phyloP scores from a whole-genome alignment of 495 filamentous ascomycete genomes.

The Aspergillus biplanus region DNA sequence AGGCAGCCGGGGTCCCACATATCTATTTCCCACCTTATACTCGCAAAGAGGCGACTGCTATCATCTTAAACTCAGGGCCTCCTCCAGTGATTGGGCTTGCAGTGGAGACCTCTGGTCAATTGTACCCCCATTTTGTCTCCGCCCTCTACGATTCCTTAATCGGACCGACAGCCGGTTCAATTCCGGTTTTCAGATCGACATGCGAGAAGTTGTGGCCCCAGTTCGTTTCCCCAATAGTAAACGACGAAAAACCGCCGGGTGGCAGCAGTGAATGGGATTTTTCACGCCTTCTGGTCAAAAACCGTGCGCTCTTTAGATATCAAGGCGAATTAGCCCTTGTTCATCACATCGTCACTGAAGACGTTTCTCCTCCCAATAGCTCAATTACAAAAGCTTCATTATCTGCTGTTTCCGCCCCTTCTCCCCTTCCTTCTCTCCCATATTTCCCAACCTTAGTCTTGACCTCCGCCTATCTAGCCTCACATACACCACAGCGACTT shows the following conservation, averaged over 20 bases:
- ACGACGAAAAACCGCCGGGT: conserved; percentile 40
- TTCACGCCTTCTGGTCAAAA: conserved; percentile 74
- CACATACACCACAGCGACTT: conserved; percentile 77
- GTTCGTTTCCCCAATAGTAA: conserved; percentile 60
- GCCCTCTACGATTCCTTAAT: conserved; percentile 46
- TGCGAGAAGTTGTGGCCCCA: conserved; percentile 76
- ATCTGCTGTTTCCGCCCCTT: conserved; percentile 36
- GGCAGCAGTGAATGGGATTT: conserved; percentile 71
- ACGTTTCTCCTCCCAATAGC: conserved; percentile 22
- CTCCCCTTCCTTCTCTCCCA: conserved; percentile 58
- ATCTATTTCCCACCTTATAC: conserved; percentile 86
- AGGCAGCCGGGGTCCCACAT: conserved; percentile 72
- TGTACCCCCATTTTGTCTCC: conserved; percentile 50
- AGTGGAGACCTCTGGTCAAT: conserved; percentile 32
- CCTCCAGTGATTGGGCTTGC: conserved; percentile 35
- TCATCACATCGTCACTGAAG: conserved; percentile 64
- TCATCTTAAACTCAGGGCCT: conserved; percentile 60
- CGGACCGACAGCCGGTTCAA: conserved; percentile 50
- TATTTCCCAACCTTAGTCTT: conserved; percentile 83
- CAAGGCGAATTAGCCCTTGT: conserved; percentile 75
- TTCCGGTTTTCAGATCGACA: conserved; percentile 42
- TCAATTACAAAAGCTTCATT: conserved; percentile 29
- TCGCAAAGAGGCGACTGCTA: conserved; percentile 73
- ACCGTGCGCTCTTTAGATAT: conserved; percentile 74
- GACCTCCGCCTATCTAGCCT: conserved; percentile 87